Base-by-base conservation (phyloP, 2,329 filamentous ascomycete genomes). In the Venturia oleaginea region DNA sequence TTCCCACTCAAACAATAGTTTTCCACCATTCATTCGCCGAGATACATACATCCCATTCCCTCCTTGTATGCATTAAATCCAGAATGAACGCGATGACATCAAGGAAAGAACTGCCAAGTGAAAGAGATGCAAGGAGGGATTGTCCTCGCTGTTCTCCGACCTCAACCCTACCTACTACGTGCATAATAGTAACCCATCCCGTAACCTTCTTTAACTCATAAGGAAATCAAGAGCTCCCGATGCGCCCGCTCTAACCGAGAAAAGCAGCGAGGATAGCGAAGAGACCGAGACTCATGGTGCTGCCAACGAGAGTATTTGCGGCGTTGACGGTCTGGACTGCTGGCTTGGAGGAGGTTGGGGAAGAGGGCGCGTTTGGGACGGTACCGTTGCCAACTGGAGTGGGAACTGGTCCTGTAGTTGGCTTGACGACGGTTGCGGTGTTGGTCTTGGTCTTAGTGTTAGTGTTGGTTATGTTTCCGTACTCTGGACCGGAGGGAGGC, bases 381-480 rank as follows among this genome's bases (percentile, higher is more conserved):
- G 27, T 4, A 10, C 6, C 37, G 11, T 38, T 13, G 1, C 51
- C 55, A 22, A 11, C 37, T 30, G 59, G 59, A 27, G n/a, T 59
- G n/a, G 55, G 34, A 5, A 17, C 3, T 38, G 59, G 22, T 27
- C 22, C 24, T 2, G 38, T 17, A 17, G 54, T 40, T 27, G 59
- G 59, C 59, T 60, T 60, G 59, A 60, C 37, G 15, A 60, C 59
- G 27, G 59, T 60, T 19, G 59, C 59, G 34, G 59, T 60, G 34
- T 40, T 60, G 1, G 59, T 60, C n/a, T 60, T 60, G 59, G 59
- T 40, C 3, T 60, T 27, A n/a, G 34, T n/a, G 15, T 19, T 2
- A 19, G 37, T 60, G 15, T 17, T 27, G n/a, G 59, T 60, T 24
- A 60, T 37, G 59, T 60, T 60, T 27, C 59, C 59, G 59, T 60